Conservation (phyloP, 495 filamentous ascomycete genomes). For the Penicillium coprophilum region DNA sequence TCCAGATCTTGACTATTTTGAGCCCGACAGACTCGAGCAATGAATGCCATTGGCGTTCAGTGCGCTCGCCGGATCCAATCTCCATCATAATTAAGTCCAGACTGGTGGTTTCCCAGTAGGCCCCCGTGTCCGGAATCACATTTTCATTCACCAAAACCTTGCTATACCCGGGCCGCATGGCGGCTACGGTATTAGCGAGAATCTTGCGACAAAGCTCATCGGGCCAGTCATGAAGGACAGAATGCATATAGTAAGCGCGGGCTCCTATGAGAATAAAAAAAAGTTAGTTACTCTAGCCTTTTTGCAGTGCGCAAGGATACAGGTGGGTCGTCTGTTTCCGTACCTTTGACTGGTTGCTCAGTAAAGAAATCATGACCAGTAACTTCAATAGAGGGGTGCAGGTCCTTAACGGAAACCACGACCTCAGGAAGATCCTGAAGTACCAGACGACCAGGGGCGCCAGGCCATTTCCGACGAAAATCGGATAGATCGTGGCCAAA, state of each 20-base stretch:
- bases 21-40: slow-evolving; percentile 38
- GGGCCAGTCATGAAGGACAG: slow-evolving; percentile 48
- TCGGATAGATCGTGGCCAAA: slow-evolving; percentile 54
- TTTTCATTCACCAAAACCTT: slow-evolving; percentile 50
- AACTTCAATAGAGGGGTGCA: slow-evolving; percentile 29
- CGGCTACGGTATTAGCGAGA: slow-evolving; percentile 31
- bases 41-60: slow-evolving; percentile 32
- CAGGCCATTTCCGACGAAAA: slow-evolving; percentile 45
- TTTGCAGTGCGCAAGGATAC: not conserved
- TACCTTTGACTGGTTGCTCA: slow-evolving; percentile 40
- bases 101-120: slow-evolving; percentile 38
- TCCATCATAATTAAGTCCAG: slow-evolving; percentile 43
- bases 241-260: slow-evolving; percentile 45
- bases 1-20: slow-evolving; percentile 41
- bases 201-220: slow-evolving; percentile 39
- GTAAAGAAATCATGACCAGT: slow-evolving; percentile 51
- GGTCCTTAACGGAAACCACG: slow-evolving; percentile 30
- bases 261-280: slow-evolving; percentile 23
- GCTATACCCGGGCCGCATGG: slow-evolving; percentile 44
- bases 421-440: slow-evolving; percentile 52
- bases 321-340: not conserved
- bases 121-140: slow-evolving; percentile 36
- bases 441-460: slow-evolving; percentile 47
- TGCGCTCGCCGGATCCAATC: slow-evolving; percentile 36
- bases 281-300: not conserved